Base-by-base conservation (phyloP, 2,329 filamentous ascomycete genomes). In the Ascosphaera apis region DNA sequence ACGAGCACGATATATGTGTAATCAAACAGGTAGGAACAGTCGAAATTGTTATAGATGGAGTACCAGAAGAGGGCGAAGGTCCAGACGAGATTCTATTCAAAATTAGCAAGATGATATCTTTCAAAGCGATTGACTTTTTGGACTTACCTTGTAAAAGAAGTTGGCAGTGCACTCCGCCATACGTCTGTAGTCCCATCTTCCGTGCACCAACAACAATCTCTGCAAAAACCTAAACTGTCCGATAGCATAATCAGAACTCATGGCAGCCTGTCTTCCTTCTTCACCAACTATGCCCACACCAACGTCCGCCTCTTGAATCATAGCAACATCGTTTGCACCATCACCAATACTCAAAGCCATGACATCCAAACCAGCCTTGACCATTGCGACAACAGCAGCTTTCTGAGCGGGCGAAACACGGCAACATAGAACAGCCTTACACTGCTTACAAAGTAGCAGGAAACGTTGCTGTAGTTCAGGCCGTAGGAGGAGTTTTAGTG, bases 301-400 rank as follows among this genome's bases (percentile, higher is more conserved):
- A n/a, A 93, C 81, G 53, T 93, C 81, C 12, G 84, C 84, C 56
- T 92, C 83, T 56, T 93, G 84, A 47, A 93, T 93, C 84, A 93
- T 93, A 45, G 84, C 83, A 41, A 93, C 82, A 55, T 93, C 84
- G 53, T 93, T 93, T 50, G 84, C 84, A 49, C 84, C 84, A 48
- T 93, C 84, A 41, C 84, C 84, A 40, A 93, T 79, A 1, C 83
- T 84, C 21, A 93, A 66, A 1, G 88, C 93, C 73, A 98, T 91
- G 49, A 95, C 84, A 52, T 95, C 82, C 31, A 98, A 63, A 16
- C 88, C 86, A 42, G 75, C 76, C 62, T 93, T 93, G 43, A 98
- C 91, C 73, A 98, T 81, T 41, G 75, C 67, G 36, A 95, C 88
- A 28, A 98, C 88, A n/a, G 86, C 77, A 36, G 88, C 91, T 56